These are phyloP conservation scores for Dichomitus squalens DNA, from an alignment of 1,284 basidiomycete species.

Conservation along the genomic window DNA sequence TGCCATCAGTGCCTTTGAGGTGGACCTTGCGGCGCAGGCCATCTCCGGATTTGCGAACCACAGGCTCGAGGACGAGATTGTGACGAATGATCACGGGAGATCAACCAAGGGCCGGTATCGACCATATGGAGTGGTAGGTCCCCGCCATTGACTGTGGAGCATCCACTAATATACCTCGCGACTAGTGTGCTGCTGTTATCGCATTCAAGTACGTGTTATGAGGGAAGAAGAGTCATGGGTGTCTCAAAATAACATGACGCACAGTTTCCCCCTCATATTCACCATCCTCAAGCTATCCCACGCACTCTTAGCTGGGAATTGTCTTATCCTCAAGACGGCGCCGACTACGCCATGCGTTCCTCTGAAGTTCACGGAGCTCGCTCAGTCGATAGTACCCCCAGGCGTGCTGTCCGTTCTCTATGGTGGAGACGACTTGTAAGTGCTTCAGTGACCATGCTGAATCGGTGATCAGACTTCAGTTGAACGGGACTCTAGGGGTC, in stretches of 20 bases:
- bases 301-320: slow-evolving; percentile 55
- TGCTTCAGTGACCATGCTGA: too few species aligned
- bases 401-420: slow-evolving; percentile 22
- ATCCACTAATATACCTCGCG: background rate
- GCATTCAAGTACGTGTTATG: slow-evolving; percentile 20
- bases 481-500: too few species aligned
- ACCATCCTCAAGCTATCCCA: slow-evolving; percentile 57
- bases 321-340: slow-evolving; percentile 52
- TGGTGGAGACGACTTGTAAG: slow-evolving; percentile 19
- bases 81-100: background rate
- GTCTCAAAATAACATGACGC: too few species aligned
- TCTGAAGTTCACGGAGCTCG: slow-evolving; percentile 20
- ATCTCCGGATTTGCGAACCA: slow-evolving; percentile 2
- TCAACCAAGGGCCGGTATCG: background rate
- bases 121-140: slow-evolving; percentile 12
- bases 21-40: background rate
- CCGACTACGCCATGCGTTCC: slow-evolving; percentile 14
- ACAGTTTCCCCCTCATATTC: slow-evolving; percentile 38
- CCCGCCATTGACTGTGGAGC: too few species aligned
- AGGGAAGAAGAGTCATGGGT: too few species aligned
- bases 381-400: slow-evolving; percentile 20
- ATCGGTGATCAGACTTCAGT: too few species aligned
- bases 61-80: slow-evolving; percentile 8
- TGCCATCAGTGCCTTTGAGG: slow-evolving; percentile 4
- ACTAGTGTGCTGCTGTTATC: slow-evolving; percentile 7